phyloP scores from a whole-genome alignment of 345 rosid species.

The Brassica carinata region DNA sequence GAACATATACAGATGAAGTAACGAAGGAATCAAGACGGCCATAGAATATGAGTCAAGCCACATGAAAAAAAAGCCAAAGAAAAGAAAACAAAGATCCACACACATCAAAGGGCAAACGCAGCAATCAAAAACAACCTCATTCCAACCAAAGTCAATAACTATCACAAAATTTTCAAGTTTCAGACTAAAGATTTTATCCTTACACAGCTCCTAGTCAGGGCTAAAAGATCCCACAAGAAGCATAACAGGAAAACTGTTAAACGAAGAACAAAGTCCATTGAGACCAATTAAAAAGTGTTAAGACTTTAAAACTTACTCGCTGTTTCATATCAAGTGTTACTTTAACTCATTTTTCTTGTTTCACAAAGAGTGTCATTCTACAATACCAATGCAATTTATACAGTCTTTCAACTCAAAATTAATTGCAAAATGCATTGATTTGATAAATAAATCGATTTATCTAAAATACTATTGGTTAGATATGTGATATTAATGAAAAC shows the following conservation, averaged over 20 bases:
- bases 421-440: too few species aligned
- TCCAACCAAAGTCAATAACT: constrained; percentile 1
- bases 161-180: background rate
- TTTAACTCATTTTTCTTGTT: too few species aligned
- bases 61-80: background rate
- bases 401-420: too few species aligned
- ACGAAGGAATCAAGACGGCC: background rate
- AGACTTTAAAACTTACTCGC: background rate
- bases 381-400: too few species aligned
- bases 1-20: background rate
- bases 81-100: background rate
- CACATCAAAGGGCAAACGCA: background rate
- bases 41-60: constrained; percentile 1
- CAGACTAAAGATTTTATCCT: background rate
- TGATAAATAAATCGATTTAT: too few species aligned
- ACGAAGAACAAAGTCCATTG: background rate
- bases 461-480: too few species aligned
- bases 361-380: too few species aligned
- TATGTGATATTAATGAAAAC: too few species aligned
- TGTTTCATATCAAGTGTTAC: too few species aligned
- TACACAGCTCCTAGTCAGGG: background rate
- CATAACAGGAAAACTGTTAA: background rate
- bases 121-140: constrained; percentile 1
- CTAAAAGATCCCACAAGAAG: background rate
- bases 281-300: background rate